phyloP scores from a whole-genome alignment of 331 rosid genomes.

The Malus hybrid region DNA sequence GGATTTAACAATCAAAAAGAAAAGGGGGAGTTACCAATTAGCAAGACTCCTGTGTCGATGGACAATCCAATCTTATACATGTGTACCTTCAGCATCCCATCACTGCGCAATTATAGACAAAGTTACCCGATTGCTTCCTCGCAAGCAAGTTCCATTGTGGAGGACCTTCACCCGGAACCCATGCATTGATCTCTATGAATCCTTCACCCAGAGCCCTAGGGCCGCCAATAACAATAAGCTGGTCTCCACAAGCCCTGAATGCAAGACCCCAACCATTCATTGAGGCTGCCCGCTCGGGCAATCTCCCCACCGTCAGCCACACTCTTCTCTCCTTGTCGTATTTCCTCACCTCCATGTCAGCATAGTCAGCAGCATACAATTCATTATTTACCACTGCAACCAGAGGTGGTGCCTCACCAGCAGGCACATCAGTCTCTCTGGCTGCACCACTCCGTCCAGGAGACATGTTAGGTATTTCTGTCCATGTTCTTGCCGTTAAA shows the following conservation, averaged over 20 bases:
- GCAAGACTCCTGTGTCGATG: conserved; percentile 44
- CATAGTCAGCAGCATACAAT: conserved; percentile 78
- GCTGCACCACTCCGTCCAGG: conserved; percentile 50
- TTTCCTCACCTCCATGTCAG: conserved; percentile 80
- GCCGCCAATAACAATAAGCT: conserved; percentile 86
- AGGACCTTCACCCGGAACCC: conserved; percentile 95
- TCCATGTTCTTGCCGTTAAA: conserved; percentile 62
- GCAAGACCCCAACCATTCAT: conserved; percentile 99
- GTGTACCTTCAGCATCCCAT: conserved; percentile 78
- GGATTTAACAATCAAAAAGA: conserved; percentile 25
- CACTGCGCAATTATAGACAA: conserved; percentile 97
- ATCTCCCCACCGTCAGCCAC: conserved; percentile 74
- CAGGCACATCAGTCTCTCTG: conserved; percentile 48
- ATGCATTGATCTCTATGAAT: conserved; percentile 75
- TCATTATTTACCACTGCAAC: conserved; percentile 82
- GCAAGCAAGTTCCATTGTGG: conserved; percentile 81
- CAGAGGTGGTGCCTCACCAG: conserved; percentile 84
- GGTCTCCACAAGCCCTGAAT: conserved; percentile 81
- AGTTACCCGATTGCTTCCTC: conserved; percentile 57
- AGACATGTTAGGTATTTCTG: conserved; percentile 78
- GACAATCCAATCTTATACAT: conserved; percentile 37
- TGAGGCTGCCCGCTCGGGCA: conserved; percentile 71
- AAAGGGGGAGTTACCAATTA: conserved; percentile 56
- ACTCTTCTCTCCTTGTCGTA: conserved; percentile 44
- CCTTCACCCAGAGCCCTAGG: conserved; percentile 68